phyloP scores from a whole-genome alignment of 2,329 filamentous ascomycete genomes.

The Cadophora malorum region DNA sequence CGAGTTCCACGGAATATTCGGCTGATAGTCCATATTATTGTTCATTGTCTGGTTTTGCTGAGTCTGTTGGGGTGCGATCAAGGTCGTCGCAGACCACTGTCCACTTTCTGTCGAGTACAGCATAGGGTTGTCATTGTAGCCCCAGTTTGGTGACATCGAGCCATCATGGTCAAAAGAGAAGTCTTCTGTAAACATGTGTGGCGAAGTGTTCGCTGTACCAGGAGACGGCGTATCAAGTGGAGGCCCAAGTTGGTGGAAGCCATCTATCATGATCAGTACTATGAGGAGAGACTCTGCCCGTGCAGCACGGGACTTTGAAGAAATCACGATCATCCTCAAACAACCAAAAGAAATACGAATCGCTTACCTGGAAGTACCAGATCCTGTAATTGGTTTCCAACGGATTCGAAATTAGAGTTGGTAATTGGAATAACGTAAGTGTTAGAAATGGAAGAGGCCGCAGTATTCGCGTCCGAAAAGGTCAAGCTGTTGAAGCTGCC shows the following conservation, averaged over 20 bases:
- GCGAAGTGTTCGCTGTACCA: constrained; percentile 23
- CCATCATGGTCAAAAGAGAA: constrained; percentile 30
- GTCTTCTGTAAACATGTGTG: constrained; percentile 27
- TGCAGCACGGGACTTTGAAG: not conserved
- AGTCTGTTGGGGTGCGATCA: constrained; percentile 21
- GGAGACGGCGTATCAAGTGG: constrained; percentile 24
- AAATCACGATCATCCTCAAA: not conserved
- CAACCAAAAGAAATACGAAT: not conserved
- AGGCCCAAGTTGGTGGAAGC: constrained; percentile 31
- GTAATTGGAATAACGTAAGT: constrained; percentile 35
- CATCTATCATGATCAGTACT: constrained; percentile 30
- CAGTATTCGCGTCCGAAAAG: constrained; percentile 32
- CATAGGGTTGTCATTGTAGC: constrained; percentile 15
- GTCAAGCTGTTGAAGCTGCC: constrained; percentile 37
- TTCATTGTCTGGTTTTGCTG: constrained; percentile 23
- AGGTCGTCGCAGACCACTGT: constrained; percentile 28
- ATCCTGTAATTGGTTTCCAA: constrained; percentile 29
- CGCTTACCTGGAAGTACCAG: constrained; percentile 34
- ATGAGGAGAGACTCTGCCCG: not conserved
- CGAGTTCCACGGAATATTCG: constrained; percentile 37
- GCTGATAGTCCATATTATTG: constrained; percentile 17
- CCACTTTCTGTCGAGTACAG: constrained; percentile 21
- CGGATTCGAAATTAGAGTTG: constrained; percentile 27
- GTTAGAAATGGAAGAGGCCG: constrained; percentile 37
- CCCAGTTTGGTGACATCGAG: constrained; percentile 20